Evolutionary conservation across 2,329 filamentous ascomycete genomes (phyloP).

Genomic region (Mycosphaerella sp.): DNA sequence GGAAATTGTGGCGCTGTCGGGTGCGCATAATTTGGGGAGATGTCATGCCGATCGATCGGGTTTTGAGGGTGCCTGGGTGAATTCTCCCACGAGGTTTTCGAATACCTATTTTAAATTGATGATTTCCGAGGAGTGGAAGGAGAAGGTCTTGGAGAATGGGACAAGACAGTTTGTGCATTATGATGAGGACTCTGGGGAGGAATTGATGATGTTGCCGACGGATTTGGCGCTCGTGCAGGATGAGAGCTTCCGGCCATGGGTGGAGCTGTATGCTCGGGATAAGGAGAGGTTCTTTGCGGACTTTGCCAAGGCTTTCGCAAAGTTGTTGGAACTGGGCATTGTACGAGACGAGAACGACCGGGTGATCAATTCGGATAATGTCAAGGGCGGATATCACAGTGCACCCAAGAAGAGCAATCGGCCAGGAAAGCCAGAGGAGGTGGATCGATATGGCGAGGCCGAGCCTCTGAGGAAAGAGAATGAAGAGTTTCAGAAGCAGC

Average conservation of each 20-base stretch:
- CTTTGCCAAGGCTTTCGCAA: slow-evolving; percentile 53
- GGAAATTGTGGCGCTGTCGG: slow-evolving; percentile 52
- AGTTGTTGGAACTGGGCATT: slow-evolving; percentile 57
- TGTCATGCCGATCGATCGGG: slow-evolving; percentile 52
- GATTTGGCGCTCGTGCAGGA: slow-evolving; percentile 55
- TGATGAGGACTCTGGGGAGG: slow-evolving; percentile 51
- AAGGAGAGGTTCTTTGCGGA: slow-evolving; percentile 57
- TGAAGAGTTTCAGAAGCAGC: slow-evolving; percentile 25
- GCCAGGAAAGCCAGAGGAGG: slow-evolving; percentile 34
- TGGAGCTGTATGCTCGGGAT: slow-evolving; percentile 54
- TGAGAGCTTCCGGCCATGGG: slow-evolving; percentile 49
- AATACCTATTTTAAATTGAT: slow-evolving; percentile 54
- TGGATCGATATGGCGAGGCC: slow-evolving; percentile 34
- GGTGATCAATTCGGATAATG: slow-evolving; percentile 52
- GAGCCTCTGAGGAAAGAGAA: slow-evolving; percentile 39
- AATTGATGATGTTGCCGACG: slow-evolving; percentile 61
- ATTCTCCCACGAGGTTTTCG: slow-evolving; percentile 49
- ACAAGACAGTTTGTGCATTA: slow-evolving; percentile 54
- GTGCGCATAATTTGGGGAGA: slow-evolving; percentile 52
- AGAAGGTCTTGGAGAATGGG: slow-evolving; percentile 48
- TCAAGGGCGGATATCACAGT: slow-evolving; percentile 50
- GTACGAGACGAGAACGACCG: slow-evolving; percentile 47
- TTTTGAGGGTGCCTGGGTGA: slow-evolving; percentile 51
- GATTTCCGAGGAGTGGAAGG: slow-evolving; percentile 48
- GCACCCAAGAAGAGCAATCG: slow-evolving; percentile 52